Percentiles rank a stretch among this genome's conserved stretches.
Conservation (phyloP, 2,329 filamentous ascomycete genomes). For the Alternaria gaisen region DNA sequence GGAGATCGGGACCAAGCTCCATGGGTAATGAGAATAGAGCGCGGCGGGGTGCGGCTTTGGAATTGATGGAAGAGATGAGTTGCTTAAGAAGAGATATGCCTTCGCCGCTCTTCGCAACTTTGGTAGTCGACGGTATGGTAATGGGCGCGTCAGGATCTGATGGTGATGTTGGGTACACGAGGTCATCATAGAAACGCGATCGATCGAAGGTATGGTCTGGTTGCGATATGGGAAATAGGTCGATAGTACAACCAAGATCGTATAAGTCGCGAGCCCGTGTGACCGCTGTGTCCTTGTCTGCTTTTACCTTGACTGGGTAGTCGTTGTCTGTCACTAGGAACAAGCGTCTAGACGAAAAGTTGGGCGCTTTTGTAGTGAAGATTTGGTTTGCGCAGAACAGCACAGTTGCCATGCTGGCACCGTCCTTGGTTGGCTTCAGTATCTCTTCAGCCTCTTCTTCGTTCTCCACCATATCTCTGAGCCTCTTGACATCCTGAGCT, state of each 20-base stretch:
- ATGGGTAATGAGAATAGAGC: conserved; percentile 88
- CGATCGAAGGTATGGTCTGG: conserved; percentile 79
- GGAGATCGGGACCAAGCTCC: conserved; percentile 83
- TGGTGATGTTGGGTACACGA: conserved; percentile 79
- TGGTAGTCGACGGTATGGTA: conserved; percentile 62
- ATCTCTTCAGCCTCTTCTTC: conserved; percentile 75
- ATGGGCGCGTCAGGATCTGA: conserved; percentile 73
- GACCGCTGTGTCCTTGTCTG: conserved; percentile 76
- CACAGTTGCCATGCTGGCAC: conserved; percentile 84
- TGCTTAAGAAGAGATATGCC: conserved; percentile 82
- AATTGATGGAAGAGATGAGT: conserved; percentile 87
- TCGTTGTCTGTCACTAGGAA: conserved; percentile 97
- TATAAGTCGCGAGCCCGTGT: conserved; percentile 94
- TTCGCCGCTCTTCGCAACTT: conserved; percentile 73
- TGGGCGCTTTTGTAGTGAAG: conserved; percentile 92
- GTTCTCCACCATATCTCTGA: conserved; percentile 80
- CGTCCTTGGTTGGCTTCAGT: conserved; percentile 73
- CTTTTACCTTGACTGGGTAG: conserved; percentile 76
- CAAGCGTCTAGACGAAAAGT: conserved; percentile 90
- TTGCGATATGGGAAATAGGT: conserved; percentile 86
- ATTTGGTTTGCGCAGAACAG: conserved; percentile 96
- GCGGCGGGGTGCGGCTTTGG: conserved; percentile 84
- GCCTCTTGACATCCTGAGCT: conserved; percentile 82
- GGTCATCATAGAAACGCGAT: conserved; percentile 92
- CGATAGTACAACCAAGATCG: conserved; percentile 89